Evolutionary conservation across 2,329 filamentous ascomycete species (phyloP), one percentile per base, ranked within the genome.

Genomic region (Sclerotinia subarctica): DNA sequence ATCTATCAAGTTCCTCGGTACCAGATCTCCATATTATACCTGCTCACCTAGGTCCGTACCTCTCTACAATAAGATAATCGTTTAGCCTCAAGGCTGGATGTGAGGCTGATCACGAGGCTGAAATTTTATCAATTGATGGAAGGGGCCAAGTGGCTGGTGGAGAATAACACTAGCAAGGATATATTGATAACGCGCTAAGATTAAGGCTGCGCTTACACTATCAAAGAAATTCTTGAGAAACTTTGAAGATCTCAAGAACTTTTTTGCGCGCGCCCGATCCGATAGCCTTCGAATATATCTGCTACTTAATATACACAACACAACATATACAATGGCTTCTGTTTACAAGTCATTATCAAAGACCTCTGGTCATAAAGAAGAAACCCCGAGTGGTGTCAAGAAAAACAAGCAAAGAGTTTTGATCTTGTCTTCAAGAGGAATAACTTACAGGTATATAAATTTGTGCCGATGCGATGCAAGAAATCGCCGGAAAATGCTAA

Each of bases 381-480:
- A 87, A 58, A 81, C 77, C 64, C 81, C 78, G 70, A 83, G 82
- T 78, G 83, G 82, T 69, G 75, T 81, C 58, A 84, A 81, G 77
- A 90, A 85, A 80, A 90, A 88, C 78, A 89, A 87, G 81, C 88
- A 90, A 79, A 84, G 93, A 75, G 91, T 98, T 64, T 83, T 99
- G 72, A 94, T 98, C 76, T 84, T 99, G 74, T 95, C 92, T 35
- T 97, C 94, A 32, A 85, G 95, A 82, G 95, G 95, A 72, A 92
- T 98, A 65, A 97, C 94, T 46, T 93, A 92, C 80, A 86, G 91
- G 90, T 93, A 70, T 69, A 69, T 71, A 21, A 26, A 32, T 17
- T 24, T 24, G 7, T 57, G 5, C 49, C n/a, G 19, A 44, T 70
- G 32, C 46, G 19, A 44, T 70, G 32, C 46, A 51, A 46, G 65